Conservation (phyloP, 345 rosid genomes). For the Excoecaria cochinchinensis region DNA sequence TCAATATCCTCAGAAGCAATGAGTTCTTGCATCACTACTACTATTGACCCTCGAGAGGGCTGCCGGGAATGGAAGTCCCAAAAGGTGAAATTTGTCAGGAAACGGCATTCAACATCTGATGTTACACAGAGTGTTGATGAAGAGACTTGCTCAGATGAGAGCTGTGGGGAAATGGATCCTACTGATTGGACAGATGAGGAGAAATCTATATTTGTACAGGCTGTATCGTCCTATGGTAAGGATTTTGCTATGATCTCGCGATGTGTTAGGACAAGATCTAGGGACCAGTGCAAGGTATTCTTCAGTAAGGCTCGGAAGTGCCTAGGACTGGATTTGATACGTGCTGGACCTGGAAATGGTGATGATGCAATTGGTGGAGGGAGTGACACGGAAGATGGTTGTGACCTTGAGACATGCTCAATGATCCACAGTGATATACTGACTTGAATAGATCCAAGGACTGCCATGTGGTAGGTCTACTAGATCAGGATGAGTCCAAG, state of each 20-base stretch:
- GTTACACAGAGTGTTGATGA: conserved; percentile 62
- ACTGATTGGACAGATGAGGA: conserved; percentile 93
- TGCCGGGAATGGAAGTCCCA: conserved; percentile 43
- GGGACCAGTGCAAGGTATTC: conserved; percentile 85
- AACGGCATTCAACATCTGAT: conserved; percentile 52
- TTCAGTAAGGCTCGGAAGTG: conserved; percentile 92
- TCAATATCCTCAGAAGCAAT: conserved; percentile 82
- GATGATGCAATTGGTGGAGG: conserved; percentile 73
- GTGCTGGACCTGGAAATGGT: conserved; percentile 42
- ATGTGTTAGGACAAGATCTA: conserved; percentile 65
- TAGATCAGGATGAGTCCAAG: conserved; percentile 30
- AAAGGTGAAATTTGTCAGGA: conserved; percentile 43
- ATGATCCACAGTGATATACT: conserved; percentile 39
- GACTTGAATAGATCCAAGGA: conserved; percentile 36
- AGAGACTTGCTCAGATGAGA: conserved; percentile 88
- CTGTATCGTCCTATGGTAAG: conserved; percentile 73
- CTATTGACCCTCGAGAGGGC: conserved; percentile 55
- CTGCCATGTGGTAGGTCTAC: conserved; percentile 24
- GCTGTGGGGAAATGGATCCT: conserved; percentile 85
- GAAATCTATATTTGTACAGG: conserved; percentile 66
- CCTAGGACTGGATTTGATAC: conserved; percentile 75
- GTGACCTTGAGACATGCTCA: conserved; percentile 51
- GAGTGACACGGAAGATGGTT: conserved; percentile 71
- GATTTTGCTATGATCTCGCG: conserved; percentile 74
- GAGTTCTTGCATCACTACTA: conserved; percentile 74